phyloP scores from a whole-genome alignment of 208 protist genomes.

The Leishmania guyanensis region DNA sequence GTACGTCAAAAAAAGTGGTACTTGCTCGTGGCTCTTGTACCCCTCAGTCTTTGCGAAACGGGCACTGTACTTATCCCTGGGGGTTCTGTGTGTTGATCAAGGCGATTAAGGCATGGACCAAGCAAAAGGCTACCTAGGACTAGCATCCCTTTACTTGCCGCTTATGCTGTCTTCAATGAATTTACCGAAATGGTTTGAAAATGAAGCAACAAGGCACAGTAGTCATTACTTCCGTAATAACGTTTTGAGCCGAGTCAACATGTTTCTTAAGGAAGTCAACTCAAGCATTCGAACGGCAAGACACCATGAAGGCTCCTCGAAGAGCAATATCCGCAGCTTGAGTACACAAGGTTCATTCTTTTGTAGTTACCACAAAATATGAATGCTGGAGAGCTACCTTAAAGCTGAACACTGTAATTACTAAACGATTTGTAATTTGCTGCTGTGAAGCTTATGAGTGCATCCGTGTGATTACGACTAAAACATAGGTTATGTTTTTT shows the following conservation, averaged over 20 bases:
- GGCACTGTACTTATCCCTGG: neutral
- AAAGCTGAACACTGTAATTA: neutral
- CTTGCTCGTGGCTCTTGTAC: neutral
- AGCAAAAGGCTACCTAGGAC: neutral
- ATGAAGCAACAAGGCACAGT: neutral
- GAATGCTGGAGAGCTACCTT: neutral
- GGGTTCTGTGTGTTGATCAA: neutral
- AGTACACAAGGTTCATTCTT: neutral
- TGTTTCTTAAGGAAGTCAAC: neutral
- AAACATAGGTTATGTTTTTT: neutral
- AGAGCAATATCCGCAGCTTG: neutral
- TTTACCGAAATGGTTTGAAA: neutral
- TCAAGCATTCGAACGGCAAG: neutral
- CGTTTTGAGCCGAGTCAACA: neutral
- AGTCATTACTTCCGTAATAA: neutral
- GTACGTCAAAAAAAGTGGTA: neutral
- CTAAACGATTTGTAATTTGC: neutral
- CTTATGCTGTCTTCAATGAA: neutral
- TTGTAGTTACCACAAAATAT: neutral
- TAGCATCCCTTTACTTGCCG: neutral
- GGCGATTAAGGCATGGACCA: neutral
- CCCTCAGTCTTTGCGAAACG: neutral
- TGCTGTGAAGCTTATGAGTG: neutral
- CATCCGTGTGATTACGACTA: neutral
- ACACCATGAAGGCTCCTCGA: neutral